Conservation (phyloP, 176 grass and related monocot species). For the Lolium rigidum region DNA sequence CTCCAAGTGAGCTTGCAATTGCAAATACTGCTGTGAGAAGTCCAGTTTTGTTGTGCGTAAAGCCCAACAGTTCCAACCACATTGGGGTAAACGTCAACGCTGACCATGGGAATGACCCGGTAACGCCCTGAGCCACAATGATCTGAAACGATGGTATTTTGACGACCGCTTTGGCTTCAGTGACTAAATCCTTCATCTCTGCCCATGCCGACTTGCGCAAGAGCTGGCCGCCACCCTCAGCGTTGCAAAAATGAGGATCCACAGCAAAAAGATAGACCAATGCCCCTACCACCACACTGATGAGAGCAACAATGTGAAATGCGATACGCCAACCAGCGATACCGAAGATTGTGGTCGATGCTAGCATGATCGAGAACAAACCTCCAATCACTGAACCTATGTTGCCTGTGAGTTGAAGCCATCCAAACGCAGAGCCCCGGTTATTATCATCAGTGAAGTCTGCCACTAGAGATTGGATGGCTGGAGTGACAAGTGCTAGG, state of each 20-base stretch:
- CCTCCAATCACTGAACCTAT: constrained; percentile 72
- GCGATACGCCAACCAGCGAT: constrained; percentile 78
- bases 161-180: constrained; percentile 72
- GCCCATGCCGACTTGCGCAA: constrained; percentile 47
- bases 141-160: constrained; percentile 88
- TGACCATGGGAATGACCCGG: constrained; percentile 91
- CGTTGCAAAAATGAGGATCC: constrained; percentile 64
- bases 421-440: constrained; percentile 80
- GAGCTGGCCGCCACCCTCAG: not conserved
- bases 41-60: constrained; percentile 62
- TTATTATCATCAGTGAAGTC: constrained; percentile 74
- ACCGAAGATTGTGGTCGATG: constrained; percentile 69
- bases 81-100: constrained; percentile 73
- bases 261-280: constrained; percentile 67
- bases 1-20: constrained; percentile 68
- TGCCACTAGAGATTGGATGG: constrained; percentile 85
- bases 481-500: constrained; percentile 72
- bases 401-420: constrained; percentile 86
- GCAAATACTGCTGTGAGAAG: constrained; percentile 53
- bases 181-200: constrained; percentile 57
- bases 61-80: constrained; percentile 89
- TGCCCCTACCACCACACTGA: constrained; percentile 62
- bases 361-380: constrained; percentile 64
- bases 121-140: constrained; percentile 89
- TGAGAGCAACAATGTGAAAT: constrained; percentile 72